Percentiles rank a stretch among this genome's conserved stretches.
phyloP scores from a whole-genome alignment of 148 eudicot genomes.

The Simmondsia chinensis region DNA sequence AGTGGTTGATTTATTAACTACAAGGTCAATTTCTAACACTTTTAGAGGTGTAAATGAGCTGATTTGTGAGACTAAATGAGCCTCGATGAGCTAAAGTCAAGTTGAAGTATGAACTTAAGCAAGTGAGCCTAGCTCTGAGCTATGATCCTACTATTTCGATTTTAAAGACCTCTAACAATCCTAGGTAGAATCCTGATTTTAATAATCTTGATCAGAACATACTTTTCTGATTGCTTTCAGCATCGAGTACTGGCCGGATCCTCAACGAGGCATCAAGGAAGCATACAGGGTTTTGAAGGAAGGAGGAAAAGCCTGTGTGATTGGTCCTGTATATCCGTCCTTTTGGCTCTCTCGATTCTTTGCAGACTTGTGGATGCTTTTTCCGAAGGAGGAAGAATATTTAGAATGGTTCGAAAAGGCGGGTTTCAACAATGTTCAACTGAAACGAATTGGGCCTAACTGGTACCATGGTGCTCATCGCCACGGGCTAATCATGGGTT shows the following conservation, averaged over 20 bases:
- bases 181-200: too few species aligned
- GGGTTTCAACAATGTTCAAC: conserved; percentile 79
- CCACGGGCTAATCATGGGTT: conserved; percentile 95
- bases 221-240: conserved; percentile 37
- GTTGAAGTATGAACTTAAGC: too few species aligned
- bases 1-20: too few species aligned
- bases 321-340: conserved; percentile 91
- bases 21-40: too few species aligned
- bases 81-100: too few species aligned
- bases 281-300: conserved; percentile 88
- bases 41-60: too few species aligned
- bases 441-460: conserved; percentile 89
- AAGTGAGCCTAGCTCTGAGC: too few species aligned
- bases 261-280: conserved; percentile 95
- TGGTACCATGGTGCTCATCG: conserved; percentile 98
- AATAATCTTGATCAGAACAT: too few species aligned
- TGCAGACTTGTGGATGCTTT: conserved; percentile 98
- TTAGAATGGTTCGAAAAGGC: conserved; percentile 89
- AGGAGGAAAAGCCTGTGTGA: conserved; percentile 90
- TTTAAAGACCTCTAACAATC: too few species aligned
- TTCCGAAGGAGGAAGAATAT: conserved; percentile 94
- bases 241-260: conserved; percentile 99
- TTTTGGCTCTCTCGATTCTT: conserved; percentile 92
- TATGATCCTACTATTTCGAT: too few species aligned
- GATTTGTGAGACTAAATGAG: too few species aligned